These are phyloP conservation scores for Apiotrichum sp. DNA, from an alignment of 1,284 basidiomycete species.

Conservation along the genomic window DNA sequence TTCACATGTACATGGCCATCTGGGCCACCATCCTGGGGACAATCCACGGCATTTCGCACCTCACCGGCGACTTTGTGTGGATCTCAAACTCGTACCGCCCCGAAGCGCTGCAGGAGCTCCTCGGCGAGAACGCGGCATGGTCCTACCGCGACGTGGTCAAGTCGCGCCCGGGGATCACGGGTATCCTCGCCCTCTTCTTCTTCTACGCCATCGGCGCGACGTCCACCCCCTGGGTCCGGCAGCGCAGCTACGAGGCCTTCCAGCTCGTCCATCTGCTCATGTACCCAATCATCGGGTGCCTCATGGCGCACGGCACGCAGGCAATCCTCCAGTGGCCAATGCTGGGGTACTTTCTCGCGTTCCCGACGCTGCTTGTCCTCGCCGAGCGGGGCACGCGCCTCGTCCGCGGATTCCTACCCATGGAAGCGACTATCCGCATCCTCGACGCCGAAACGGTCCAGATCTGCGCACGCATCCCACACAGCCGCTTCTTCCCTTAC, in stretches of 20 bases:
- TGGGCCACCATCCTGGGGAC: slow-evolving; percentile 21
- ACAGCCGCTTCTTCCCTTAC: slow-evolving; percentile 18
- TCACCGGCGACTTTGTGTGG: slow-evolving; percentile 26
- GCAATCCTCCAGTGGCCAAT: slow-evolving; percentile 27
- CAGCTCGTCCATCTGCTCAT: slow-evolving; percentile 31
- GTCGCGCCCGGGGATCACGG: slow-evolving; percentile 21
- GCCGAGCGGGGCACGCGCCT: slow-evolving; percentile 19
- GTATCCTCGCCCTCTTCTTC: slow-evolving; percentile 21
- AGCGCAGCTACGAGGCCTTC: slow-evolving; percentile 26
- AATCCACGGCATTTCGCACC: slow-evolving; percentile 27
- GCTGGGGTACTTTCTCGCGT: slow-evolving; percentile 33
- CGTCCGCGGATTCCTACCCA: slow-evolving; percentile 17
- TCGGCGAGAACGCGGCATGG: slow-evolving; percentile 8
- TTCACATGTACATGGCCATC: slow-evolving; percentile 27
- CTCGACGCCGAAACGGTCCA: slow-evolving; percentile 27
- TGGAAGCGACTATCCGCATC: slow-evolving; percentile 20
- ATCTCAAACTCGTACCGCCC: slow-evolving; percentile 16
- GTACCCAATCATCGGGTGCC: slow-evolving; percentile 29
- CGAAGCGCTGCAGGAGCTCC: slow-evolving; percentile 12
- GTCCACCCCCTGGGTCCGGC: slow-evolving; percentile 19
- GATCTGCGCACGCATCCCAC: slow-evolving; percentile 19
- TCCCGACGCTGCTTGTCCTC: slow-evolving; percentile 27
- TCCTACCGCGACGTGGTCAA: slow-evolving; percentile 18
- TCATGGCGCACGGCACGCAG: slow-evolving; percentile 26
- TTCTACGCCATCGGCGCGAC: slow-evolving; percentile 21